Conservation (phyloP, 345 rosid genomes). For the Brassica cretica region DNA sequence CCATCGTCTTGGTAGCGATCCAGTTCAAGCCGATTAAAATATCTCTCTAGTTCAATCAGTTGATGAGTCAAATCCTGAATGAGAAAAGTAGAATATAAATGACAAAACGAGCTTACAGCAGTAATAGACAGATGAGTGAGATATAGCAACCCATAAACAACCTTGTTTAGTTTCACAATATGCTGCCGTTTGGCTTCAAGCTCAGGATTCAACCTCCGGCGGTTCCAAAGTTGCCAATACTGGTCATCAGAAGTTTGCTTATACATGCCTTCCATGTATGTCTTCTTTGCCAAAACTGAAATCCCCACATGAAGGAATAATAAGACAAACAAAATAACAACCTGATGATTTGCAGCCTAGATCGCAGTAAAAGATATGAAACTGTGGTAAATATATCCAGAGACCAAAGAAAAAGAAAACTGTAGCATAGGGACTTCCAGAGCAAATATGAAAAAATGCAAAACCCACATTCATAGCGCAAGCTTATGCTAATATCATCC, state of each 20-base stretch:
- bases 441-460: constrained; percentile 20
- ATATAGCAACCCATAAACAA: constrained; percentile 33
- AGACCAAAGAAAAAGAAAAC: background rate
- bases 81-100: constrained; percentile 23
- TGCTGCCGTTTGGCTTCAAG: constrained; percentile 74
- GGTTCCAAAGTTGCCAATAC: constrained; percentile 91
- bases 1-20: constrained; percentile 65
- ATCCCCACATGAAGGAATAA: constrained; percentile 27
- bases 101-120: constrained; percentile 22
- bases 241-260: constrained; percentile 83
- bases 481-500: constrained; percentile 18
- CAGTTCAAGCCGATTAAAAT: constrained; percentile 83
- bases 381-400: background rate
- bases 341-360: constrained; percentile 18
- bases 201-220: constrained; percentile 79
- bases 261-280: constrained; percentile 69
- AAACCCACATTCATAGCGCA: constrained; percentile 6
- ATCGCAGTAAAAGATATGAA: constrained; percentile 21
- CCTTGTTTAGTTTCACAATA: constrained; percentile 72
- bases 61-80: constrained; percentile 79
- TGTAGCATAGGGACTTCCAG: constrained; percentile 13
- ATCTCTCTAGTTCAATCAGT: constrained; percentile 83
- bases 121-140: constrained; percentile 19
- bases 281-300: constrained; percentile 81
- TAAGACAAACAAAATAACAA: constrained; percentile 16